phyloP scores from a whole-genome alignment of 352 stramenopile species.

The Phytophthora quininea region DNA sequence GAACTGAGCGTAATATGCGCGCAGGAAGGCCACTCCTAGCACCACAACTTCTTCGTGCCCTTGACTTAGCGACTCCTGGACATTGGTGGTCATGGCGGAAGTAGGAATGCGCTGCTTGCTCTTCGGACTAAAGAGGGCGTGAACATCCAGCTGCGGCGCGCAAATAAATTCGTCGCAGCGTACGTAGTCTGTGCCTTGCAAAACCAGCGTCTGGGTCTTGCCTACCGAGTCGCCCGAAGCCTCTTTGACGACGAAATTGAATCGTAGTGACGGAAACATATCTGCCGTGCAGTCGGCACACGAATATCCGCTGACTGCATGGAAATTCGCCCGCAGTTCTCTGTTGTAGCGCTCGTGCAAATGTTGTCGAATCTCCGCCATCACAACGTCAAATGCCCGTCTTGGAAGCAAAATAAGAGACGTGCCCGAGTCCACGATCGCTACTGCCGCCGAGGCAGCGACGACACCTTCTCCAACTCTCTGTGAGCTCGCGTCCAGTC shows the following conservation, averaged over 20 bases:
- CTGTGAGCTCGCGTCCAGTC: slow-evolving; percentile 6
- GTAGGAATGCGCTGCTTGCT: slow-evolving; percentile 12
- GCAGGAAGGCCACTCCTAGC: slow-evolving; percentile 68
- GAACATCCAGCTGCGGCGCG: slow-evolving; percentile 61
- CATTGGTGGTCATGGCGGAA: slow-evolving; percentile 19
- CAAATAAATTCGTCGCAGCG: slow-evolving; percentile 62
- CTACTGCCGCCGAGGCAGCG: slow-evolving; percentile 27
- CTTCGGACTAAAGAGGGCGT: slow-evolving; percentile 40
- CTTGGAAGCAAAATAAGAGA: slow-evolving; percentile 64
- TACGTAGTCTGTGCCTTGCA: slow-evolving; percentile 69
- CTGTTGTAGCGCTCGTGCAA: slow-evolving; percentile 31
- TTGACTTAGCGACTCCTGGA: slow-evolving; percentile 7
- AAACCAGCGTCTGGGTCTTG: slow-evolving; percentile 38
- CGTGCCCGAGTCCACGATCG: slow-evolving; percentile 73
- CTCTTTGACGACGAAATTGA: slow-evolving; percentile 41
- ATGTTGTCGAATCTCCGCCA: slow-evolving; percentile 45
- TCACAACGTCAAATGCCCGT: slow-evolving; percentile 45
- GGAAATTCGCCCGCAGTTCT: slow-evolving; percentile 27
- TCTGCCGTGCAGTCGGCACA: slow-evolving; percentile 51
- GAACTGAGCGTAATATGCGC: slow-evolving; percentile 74
- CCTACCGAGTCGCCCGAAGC: not conserved
- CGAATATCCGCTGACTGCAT: slow-evolving; percentile 45
- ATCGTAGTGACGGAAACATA: slow-evolving; percentile 61
- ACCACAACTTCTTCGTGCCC: slow-evolving; percentile 48
- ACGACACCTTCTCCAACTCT: slow-evolving; percentile 22